These are phyloP conservation scores for Vachellia collinsii DNA, from an alignment of 306 rosid species.

Conservation along the genomic window DNA sequence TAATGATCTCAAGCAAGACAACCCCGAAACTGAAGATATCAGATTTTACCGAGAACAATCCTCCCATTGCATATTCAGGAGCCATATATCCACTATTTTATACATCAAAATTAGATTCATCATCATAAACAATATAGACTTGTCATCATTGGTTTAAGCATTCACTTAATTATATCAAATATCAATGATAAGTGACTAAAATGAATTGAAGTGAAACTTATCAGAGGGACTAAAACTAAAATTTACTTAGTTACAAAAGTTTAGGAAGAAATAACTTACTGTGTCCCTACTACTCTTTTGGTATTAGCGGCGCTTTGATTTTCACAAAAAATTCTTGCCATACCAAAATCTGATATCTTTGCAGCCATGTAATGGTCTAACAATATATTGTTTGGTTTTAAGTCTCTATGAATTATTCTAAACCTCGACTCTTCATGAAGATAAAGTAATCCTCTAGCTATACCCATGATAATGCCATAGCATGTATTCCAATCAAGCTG, in stretches of 20 bases:
- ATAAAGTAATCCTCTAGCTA: constrained; percentile 57
- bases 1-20: constrained; percentile 56
- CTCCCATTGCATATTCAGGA: constrained; percentile 69
- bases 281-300: constrained; percentile 65
- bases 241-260: not conserved
- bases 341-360: constrained; percentile 68
- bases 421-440: constrained; percentile 64
- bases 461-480: constrained; percentile 48
- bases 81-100: constrained; percentile 63
- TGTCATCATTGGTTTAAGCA: not conserved
- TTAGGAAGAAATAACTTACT: constrained; percentile 38
- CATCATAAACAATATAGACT: not conserved
- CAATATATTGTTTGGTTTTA: constrained; percentile 61
- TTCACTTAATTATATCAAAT: not conserved
- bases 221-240: not conserved
- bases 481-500: constrained; percentile 52
- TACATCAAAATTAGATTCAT: not conserved
- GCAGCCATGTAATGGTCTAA: constrained; percentile 51
- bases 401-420: constrained; percentile 60
- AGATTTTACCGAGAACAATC: constrained; percentile 57
- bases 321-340: constrained; percentile 61
- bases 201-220: not conserved
- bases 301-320: constrained; percentile 56
- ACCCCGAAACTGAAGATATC: constrained; percentile 73
- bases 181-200: not conserved